These are phyloP conservation scores for Solanum hybrid DNA, from an alignment of 305 asterid genomes.

Conservation along the genomic window DNA sequence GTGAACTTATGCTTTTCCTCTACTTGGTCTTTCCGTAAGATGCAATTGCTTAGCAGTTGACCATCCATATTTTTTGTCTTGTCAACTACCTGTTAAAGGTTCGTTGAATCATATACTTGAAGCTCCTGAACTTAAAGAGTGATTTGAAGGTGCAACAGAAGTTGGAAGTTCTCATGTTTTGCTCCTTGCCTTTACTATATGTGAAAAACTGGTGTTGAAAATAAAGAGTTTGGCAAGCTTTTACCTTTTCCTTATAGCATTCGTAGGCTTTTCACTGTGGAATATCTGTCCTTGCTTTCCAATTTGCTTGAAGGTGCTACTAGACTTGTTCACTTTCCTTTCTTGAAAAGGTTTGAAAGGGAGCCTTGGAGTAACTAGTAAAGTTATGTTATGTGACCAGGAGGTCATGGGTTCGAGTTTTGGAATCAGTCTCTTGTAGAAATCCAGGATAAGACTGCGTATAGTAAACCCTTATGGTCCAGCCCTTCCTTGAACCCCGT, in stretches of 20 bases:
- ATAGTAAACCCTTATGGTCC: neutral
- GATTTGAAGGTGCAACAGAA: constrained; percentile 70
- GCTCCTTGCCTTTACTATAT: constrained; percentile 64
- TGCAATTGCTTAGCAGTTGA: neutral
- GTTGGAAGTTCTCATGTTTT: constrained; percentile 85
- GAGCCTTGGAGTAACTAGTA: neutral
- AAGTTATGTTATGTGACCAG: neutral
- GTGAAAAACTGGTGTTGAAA: constrained; percentile 40
- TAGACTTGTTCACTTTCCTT: neutral
- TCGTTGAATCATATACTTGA: constrained; percentile 52
- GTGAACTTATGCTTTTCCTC: neutral
- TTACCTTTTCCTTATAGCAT: constrained; percentile 67
- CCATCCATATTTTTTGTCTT: constrained; percentile 14
- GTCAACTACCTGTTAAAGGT: constrained; percentile 59
- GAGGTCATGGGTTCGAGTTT: neutral
- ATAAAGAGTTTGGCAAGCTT: constrained; percentile 45
- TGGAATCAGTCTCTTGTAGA: neutral
- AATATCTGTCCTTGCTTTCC: constrained; percentile 44
- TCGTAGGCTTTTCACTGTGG: constrained; percentile 45
- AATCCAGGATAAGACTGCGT: neutral
- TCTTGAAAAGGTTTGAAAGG: neutral
- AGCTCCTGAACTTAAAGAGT: constrained; percentile 73
- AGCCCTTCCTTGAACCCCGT: neutral
- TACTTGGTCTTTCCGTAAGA: neutral
- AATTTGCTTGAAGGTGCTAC: constrained; percentile 71